phyloP scores from a whole-genome alignment of 495 filamentous ascomycete species.

The Xylaria curta region DNA sequence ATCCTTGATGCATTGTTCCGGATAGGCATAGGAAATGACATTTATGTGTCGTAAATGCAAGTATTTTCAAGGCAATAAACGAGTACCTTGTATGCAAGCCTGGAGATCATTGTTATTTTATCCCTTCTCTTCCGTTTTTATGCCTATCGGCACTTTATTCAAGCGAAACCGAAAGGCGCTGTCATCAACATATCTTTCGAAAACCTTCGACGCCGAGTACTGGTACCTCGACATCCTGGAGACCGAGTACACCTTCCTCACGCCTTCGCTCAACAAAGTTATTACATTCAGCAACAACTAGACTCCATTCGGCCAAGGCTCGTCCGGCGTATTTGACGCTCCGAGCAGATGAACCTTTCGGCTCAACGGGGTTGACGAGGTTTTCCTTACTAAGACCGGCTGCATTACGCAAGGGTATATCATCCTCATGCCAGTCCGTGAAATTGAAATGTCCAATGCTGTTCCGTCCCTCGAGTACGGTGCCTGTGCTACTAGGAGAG shows the following conservation, averaged over 20 bases:
- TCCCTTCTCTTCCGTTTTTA: not conserved
- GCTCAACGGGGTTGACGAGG: conserved; percentile 44
- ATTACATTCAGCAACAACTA: conserved; percentile 86
- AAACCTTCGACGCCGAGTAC: conserved; percentile 86
- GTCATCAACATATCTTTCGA: conserved; percentile 57
- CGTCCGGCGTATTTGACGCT: conserved; percentile 78
- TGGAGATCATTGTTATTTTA: not conserved
- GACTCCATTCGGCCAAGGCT: conserved; percentile 89
- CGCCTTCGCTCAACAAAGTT: conserved; percentile 88
- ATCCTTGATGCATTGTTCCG: not conserved
- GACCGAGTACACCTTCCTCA: conserved; percentile 79
- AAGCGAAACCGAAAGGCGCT: not conserved
- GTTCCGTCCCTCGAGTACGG: conserved; percentile 28
- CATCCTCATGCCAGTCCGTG: conserved; percentile 31
- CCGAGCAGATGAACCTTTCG: conserved; percentile 45
- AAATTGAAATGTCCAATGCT: conserved; percentile 32
- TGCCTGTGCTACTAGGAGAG: conserved; percentile 30
- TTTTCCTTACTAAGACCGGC: conserved; percentile 33
- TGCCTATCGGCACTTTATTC: not conserved
- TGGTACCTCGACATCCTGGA: conserved; percentile 85
- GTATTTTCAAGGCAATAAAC: not conserved
- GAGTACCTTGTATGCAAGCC: not conserved
- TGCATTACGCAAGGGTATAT: conserved; percentile 29
- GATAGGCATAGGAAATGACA: not conserved
- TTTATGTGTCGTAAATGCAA: not conserved